Evolutionary conservation across 2,329 filamentous ascomycete genomes (phyloP).

Genomic region (Akanthomyces dipterigenus): DNA sequence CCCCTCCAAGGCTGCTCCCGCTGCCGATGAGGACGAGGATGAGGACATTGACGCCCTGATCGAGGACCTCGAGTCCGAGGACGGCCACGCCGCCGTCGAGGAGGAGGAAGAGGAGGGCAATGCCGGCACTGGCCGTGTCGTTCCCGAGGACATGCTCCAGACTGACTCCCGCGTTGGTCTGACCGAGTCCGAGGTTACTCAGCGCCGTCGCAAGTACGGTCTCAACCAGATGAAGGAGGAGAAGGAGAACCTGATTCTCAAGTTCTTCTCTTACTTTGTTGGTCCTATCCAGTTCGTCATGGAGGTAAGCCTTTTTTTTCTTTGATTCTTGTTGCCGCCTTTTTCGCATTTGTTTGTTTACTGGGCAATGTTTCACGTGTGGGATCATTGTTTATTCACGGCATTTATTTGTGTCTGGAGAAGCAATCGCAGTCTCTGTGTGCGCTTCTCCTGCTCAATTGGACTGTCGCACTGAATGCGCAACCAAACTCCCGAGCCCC

Average conservation of each 20-base stretch:
- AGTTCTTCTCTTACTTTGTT: constrained; percentile 77
- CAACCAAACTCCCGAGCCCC: not conserved
- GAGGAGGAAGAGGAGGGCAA: constrained; percentile 41
- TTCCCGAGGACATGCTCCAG: constrained; percentile 70
- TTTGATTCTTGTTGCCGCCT: not conserved
- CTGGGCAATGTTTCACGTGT: constrained; percentile 2
- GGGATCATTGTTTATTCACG: not conserved
- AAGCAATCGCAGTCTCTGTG: not conserved
- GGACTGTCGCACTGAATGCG: constrained; percentile 5
- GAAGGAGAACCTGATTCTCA: constrained; percentile 76
- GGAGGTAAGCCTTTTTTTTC: constrained; percentile 53
- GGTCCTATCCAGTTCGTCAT: constrained; percentile 92
- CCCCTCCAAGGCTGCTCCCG: constrained; percentile 33
- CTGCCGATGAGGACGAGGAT: constrained; percentile 62
- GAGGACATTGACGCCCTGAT: constrained; percentile 84
- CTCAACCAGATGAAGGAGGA: constrained; percentile 89
- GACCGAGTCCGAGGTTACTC: constrained; percentile 60
- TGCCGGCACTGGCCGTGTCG: constrained; percentile 49
- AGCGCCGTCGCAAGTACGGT: constrained; percentile 64
- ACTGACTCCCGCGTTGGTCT: constrained; percentile 70
- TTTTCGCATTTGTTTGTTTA: not conserved
- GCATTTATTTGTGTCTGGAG: not conserved
- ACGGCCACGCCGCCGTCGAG: constrained; percentile 60
- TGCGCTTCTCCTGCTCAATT: not conserved
- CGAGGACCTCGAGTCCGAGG: constrained; percentile 76